These are phyloP conservation scores for Tremella fuciformis DNA, from an alignment of 768 basidiomycete genomes.

Conservation along the genomic window DNA sequence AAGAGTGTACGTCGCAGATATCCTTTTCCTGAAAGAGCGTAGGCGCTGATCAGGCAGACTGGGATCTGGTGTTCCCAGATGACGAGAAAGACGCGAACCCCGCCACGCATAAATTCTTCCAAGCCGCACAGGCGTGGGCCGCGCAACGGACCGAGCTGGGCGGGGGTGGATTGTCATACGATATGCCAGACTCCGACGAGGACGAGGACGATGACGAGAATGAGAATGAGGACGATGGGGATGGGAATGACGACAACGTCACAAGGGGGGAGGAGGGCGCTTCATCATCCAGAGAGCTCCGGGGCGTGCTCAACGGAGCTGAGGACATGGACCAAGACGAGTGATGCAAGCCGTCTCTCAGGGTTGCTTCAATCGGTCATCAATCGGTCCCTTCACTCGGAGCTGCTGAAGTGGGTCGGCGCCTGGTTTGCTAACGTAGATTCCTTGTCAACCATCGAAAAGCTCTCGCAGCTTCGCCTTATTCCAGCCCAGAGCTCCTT, in stretches of 20 bases:
- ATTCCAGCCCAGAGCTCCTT: too few species aligned
- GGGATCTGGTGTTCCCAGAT: conserved; percentile 93
- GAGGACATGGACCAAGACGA: too few species aligned
- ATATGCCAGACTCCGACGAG: conserved; percentile 39
- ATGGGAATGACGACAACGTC: neutral
- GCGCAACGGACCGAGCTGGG: conserved; percentile 36
- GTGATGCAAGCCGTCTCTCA: too few species aligned
- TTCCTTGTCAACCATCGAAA: too few species aligned
- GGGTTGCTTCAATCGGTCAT: too few species aligned
- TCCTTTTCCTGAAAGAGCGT: neutral
- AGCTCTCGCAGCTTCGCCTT: too few species aligned
- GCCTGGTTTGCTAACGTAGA: too few species aligned
- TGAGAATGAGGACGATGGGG: conserved; percentile 27
- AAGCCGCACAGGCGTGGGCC: conserved; percentile 88
- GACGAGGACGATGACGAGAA: conserved; percentile 46
- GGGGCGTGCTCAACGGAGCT: too few species aligned
- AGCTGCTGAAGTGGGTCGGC: too few species aligned
- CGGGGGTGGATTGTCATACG: conserved; percentile 39
- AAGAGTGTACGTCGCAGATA: conserved; percentile 59
- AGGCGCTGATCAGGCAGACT: conserved; percentile 59
- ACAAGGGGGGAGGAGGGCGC: too few species aligned
- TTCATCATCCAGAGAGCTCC: too few species aligned
- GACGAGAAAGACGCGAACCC: conserved; percentile 93
- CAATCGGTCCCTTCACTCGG: too few species aligned
- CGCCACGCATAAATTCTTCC: conserved; percentile 89